Base-by-base conservation (phyloP, 148 eudicot species). In the Tetragonia tetragonoides region DNA sequence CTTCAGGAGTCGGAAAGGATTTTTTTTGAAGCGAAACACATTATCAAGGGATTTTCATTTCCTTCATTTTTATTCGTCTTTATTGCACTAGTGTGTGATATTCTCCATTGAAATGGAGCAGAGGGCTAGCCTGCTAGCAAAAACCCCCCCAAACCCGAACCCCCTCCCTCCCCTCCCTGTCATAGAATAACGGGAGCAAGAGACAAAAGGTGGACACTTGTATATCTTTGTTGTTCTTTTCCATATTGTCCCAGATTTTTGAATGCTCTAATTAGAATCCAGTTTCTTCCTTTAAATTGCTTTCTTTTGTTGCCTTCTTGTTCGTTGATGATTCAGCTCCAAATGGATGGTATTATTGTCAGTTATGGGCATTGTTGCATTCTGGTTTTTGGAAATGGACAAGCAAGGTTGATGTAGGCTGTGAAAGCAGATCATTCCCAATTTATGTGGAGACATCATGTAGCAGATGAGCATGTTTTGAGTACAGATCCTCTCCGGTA, bases 101-200 rank as follows among this genome's bases (percentile, higher is more conserved):
- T 49, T 41, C 78, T 77, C 81, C 78, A 67, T 79, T 76, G 81
- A 76, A 65, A 63, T 15, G 59, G 82, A 74, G 82, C 73, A 56
- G 40, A 77, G 86, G 76, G 84, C 76, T 66, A 74, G 75, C 84
- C 79, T 20, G 76, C 77, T 74, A 73, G 72, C 68, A 66, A 38
- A 34, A 78, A 59, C 71, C 80, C 73, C 73, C 73, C 78, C 46
- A 15, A 28, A 28, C 34, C 34, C 34, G 34, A 28, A 28, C 34
- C 34, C 23, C 78, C 72, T 70, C 70, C 62, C 72, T 75, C 73
- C 68, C 70, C 76, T 63, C 80, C 62, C 65, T 77, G 77, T 69
- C 75, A 68, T 76, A 62, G 78, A 85, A 88, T 82, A 87, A 87
- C 41, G 83, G 84, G 82, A 69, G 68, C 73, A 64, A 20, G 83